Evolutionary conservation across 768 basidiomycete genomes (phyloP).

Genomic region (Leccinellum albellum): DNA sequence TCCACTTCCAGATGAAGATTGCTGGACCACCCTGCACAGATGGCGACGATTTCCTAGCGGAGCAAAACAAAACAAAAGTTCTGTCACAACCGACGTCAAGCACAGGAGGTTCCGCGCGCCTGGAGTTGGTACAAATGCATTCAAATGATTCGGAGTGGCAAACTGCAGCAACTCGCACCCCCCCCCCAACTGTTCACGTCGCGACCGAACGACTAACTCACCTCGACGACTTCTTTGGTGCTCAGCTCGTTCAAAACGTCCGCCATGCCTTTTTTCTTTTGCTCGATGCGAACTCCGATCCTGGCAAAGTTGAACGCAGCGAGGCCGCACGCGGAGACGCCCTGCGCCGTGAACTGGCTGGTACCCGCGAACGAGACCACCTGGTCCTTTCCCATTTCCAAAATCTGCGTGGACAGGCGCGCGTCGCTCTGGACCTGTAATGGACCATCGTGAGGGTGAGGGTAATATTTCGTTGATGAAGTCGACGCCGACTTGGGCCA

Average conservation of each 20-base stretch:
- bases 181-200: not conserved
- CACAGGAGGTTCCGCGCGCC: not conserved
- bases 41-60: constrained; percentile 50
- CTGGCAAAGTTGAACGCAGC: constrained; percentile 65
- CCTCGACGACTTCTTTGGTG: constrained; percentile 24
- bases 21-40: constrained; percentile 55
- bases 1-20: constrained; percentile 55
- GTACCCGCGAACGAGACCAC: constrained; percentile 48
- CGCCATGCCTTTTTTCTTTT: not conserved
- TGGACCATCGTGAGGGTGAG: not conserved
- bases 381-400: constrained; percentile 29
- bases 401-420: constrained; percentile 12
- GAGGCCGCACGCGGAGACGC: constrained; percentile 57
- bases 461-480: not conserved
- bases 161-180: not conserved
- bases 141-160: not conserved
- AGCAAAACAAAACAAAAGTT: not conserved
- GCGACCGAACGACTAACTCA: constrained; percentile 9
- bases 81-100: not conserved
- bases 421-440: not conserved
- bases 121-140: not conserved
- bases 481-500: not conserved
- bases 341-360: constrained; percentile 51
- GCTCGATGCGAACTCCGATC: constrained; percentile 37
- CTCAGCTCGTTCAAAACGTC: constrained; percentile 22